Conservation (phyloP, 768 basidiomycete species). For the Trametes meyenii region DNA sequence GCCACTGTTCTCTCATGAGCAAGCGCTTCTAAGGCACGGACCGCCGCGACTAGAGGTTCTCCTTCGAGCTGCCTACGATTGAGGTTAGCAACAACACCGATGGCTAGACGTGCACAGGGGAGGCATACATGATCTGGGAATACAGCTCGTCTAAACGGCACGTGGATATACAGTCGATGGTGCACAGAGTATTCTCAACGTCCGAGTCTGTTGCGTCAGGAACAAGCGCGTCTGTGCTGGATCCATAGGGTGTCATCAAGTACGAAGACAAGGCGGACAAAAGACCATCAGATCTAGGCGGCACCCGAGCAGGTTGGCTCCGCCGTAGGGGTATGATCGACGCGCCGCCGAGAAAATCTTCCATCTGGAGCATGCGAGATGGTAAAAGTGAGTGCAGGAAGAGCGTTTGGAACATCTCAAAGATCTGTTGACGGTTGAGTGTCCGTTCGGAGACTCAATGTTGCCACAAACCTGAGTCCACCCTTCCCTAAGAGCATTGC, state of each 20-base stretch:
- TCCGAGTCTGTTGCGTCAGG: conserved; percentile 90
- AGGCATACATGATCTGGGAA: conserved; percentile 83
- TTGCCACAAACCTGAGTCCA: conserved; percentile 78
- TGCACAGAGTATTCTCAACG: conserved; percentile 90
- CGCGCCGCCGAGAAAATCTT: conserved; percentile 95
- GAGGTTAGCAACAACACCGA: not conserved
- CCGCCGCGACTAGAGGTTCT: conserved; percentile 79
- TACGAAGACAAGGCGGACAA: conserved; percentile 94
- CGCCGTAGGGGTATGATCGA: conserved; percentile 90
- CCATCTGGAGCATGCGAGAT: conserved; percentile 91
- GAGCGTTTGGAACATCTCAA: conserved; percentile 97
- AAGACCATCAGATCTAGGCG: conserved; percentile 80
- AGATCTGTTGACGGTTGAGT: conserved; percentile 58
- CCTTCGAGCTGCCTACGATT: conserved; percentile 63
- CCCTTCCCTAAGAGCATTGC: conserved; percentile 89
- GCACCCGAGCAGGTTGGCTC: conserved; percentile 61
- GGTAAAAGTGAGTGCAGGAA: conserved; percentile 94
- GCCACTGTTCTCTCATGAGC: conserved; percentile 91
- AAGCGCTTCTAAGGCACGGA: conserved; percentile 85
- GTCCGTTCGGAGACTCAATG: conserved; percentile 1
- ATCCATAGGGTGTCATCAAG: conserved; percentile 90
- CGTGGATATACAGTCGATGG: conserved; percentile 92
- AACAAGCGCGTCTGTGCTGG: conserved; percentile 72
- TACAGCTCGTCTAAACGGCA: conserved; percentile 95
- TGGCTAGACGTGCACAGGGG: not conserved